Conservation (phyloP, 257 asterid species). For the Avicennia marina region DNA sequence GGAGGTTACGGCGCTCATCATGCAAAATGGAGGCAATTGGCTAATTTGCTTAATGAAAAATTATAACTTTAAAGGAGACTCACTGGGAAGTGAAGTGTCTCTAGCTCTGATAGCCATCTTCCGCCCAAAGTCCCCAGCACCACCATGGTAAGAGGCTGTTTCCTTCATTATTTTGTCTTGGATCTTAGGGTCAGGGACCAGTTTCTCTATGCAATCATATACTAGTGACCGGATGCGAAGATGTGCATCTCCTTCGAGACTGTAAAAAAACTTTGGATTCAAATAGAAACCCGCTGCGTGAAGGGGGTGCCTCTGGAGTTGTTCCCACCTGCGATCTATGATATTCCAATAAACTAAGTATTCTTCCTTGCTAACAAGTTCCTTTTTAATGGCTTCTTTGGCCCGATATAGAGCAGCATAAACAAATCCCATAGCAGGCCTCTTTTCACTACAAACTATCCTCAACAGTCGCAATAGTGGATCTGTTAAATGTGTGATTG, state of each 20-base stretch:
- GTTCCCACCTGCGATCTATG: constrained; percentile 85
- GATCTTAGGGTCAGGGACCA: constrained; percentile 68
- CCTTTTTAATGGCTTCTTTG: constrained; percentile 84
- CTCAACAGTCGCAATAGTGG: constrained; percentile 70
- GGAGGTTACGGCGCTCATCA: not conserved
- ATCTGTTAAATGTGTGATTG: constrained; percentile 44
- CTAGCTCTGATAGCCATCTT: constrained; percentile 93
- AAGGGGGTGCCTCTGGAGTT: constrained; percentile 76
- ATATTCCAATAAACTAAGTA: constrained; percentile 76
- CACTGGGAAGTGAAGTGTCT: constrained; percentile 78
- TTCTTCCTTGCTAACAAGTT: constrained; percentile 52
- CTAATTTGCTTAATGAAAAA: too few relatives aligned
- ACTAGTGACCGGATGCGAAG: constrained; percentile 70
- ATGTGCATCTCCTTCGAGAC: constrained; percentile 70
- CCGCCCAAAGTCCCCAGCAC: constrained; percentile 89
- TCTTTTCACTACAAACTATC: constrained; percentile 70
- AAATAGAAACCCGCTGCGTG: constrained; percentile 90
- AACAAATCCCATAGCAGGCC: constrained; percentile 83
- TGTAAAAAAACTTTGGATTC: constrained; percentile 83
- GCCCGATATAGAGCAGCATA: constrained; percentile 84
- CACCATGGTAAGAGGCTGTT: constrained; percentile 61
- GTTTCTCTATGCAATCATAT: constrained; percentile 80
- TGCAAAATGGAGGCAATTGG: not conserved
- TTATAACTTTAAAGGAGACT: constrained; percentile 19
- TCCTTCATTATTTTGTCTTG: constrained; percentile 88